A percentile compares a stretch with the other conserved stretches of the same genome.
phyloP scores from a whole-genome alignment of 257 asterid genomes.

The Solanum virginianum region DNA sequence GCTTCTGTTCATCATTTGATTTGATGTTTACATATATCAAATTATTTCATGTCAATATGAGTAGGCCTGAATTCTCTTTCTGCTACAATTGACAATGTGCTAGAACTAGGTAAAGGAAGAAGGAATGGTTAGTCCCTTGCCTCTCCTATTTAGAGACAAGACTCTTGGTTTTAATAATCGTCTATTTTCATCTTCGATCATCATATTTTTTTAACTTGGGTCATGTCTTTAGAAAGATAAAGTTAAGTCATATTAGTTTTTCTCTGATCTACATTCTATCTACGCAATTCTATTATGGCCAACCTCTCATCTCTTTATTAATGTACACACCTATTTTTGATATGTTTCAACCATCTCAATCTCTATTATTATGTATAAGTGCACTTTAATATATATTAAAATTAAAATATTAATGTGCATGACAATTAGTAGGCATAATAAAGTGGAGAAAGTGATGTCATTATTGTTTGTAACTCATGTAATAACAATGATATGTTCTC shows the following conservation, averaged over 20 bases:
- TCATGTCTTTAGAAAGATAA: not conserved
- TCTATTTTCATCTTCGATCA: fast-evolving
- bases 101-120: too few relatives aligned
- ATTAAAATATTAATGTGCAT: too few relatives aligned
- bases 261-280: not conserved
- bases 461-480: not conserved
- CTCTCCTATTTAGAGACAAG: not conserved
- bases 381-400: not conserved
- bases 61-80: too few relatives aligned
- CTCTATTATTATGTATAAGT: not conserved
- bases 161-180: not conserved
- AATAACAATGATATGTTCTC: too few relatives aligned
- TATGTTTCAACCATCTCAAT: not conserved
- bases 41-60: too few relatives aligned
- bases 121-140: not conserved
- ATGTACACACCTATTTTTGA: too few relatives aligned
- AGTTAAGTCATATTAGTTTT: not conserved
- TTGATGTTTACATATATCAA: too few relatives aligned
- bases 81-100: too few relatives aligned
- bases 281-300: not conserved
- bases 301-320: not conserved
- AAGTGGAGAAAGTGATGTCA: not conserved
- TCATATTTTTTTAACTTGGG: fast-evolving
- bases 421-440: not conserved
- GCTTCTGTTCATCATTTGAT: too few relatives aligned